A percentile compares a stretch with the other conserved stretches of the same genome.
Conservation (phyloP, 2,329 filamentous ascomycete species). For the Cercospora berteroae region DNA sequence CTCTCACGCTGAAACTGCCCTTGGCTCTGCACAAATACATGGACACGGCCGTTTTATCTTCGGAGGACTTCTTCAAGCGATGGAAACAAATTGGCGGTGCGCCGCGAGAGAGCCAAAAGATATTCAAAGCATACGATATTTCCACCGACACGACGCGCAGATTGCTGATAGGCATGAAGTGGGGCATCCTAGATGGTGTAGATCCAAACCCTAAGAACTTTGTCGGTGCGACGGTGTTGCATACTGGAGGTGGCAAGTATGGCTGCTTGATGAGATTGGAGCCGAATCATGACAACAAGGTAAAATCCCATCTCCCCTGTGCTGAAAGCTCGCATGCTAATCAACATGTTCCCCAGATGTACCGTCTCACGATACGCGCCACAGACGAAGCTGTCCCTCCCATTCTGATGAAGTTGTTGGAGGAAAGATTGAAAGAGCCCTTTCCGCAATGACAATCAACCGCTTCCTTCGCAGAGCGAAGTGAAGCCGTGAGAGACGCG, state of each 20-base stretch:
- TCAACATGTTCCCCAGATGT: constrained; percentile 64
- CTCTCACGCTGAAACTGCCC: constrained; percentile 85
- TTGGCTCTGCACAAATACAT: constrained; percentile 93
- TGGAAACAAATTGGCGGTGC: constrained; percentile 97
- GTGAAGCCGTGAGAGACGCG: constrained; percentile 8
- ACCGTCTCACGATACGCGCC: constrained; percentile 87
- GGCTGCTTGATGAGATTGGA: constrained; percentile 91
- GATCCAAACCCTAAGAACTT: constrained; percentile 93
- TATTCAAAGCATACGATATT: constrained; percentile 70
- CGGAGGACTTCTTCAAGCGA: constrained; percentile 96
- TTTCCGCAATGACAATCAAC: constrained; percentile 25
- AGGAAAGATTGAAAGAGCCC: constrained; percentile 67
- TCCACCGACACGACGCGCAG: constrained; percentile 68
- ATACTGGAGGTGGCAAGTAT: constrained; percentile 85
- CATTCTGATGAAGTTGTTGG: constrained; percentile 80
- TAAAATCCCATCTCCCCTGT: constrained; percentile 50
- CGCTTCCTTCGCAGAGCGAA: constrained; percentile 10
- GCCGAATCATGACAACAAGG: constrained; percentile 88
- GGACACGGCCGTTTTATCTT: constrained; percentile 80
- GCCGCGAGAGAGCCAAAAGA: constrained; percentile 81
- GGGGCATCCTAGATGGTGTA: constrained; percentile 79
- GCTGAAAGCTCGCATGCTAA: constrained; percentile 17
- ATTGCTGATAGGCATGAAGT: constrained; percentile 80
- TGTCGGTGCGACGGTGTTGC: constrained; percentile 84
- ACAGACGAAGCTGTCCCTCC: constrained; percentile 87